phyloP scores from a whole-genome alignment of 345 rosid genomes.

The Clausena lansium region DNA sequence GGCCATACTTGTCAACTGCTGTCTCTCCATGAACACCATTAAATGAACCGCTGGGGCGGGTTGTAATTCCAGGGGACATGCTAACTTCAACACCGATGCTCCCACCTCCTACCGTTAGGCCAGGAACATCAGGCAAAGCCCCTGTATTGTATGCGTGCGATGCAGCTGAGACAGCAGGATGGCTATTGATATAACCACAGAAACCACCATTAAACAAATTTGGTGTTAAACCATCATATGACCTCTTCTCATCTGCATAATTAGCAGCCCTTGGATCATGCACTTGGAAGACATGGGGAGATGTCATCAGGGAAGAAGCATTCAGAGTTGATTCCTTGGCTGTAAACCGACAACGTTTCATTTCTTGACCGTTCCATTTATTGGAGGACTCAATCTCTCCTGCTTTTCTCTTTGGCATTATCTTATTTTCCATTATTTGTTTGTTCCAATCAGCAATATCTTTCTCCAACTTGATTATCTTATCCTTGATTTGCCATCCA shows the following conservation, averaged over 20 bases:
- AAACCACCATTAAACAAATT: constrained; percentile 34
- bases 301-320: constrained; percentile 31
- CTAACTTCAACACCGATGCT: constrained; percentile 16
- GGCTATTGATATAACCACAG: constrained; percentile 40
- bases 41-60: constrained; percentile 30
- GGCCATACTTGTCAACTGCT: constrained; percentile 24
- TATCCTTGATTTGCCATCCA: constrained; percentile 53
- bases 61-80: constrained; percentile 14
- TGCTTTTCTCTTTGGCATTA: constrained; percentile 39
- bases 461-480: constrained; percentile 47
- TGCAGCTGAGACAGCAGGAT: constrained; percentile 37
- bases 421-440: constrained; percentile 32
- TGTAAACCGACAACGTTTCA: constrained; percentile 45
- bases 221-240: constrained; percentile 20
- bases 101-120: constrained; percentile 19
- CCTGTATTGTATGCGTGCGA: constrained; percentile 33
- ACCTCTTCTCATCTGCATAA: constrained; percentile 25
- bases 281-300: constrained; percentile 34
- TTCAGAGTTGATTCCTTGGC: constrained; percentile 31
- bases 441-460: constrained; percentile 42
- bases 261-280: constrained; percentile 36
- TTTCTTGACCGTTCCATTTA: constrained; percentile 36
- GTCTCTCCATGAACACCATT: constrained; percentile 32
- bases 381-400: constrained; percentile 34
- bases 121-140: constrained; percentile 35